Evolutionary conservation across 768 basidiomycete species (phyloP).

Genomic region (Mycena chlorophos): DNA sequence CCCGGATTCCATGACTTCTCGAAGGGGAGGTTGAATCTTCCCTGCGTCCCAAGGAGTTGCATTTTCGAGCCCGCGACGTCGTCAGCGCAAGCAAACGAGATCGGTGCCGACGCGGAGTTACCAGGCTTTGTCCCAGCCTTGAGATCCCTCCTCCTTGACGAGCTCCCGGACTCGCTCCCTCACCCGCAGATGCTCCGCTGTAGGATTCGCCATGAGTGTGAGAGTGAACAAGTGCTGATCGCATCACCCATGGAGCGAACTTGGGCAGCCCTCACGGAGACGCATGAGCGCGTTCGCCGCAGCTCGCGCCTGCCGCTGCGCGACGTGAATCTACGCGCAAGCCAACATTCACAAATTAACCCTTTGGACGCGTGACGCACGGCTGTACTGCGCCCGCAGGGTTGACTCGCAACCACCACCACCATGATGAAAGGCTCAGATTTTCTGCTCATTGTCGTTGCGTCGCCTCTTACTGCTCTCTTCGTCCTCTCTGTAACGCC

Average conservation of each 20-base stretch:
- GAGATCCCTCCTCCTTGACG: conserved; percentile 20
- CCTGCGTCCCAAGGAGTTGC: conserved; percentile 68
- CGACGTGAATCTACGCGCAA: too few relatives aligned
- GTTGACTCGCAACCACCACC: not conserved
- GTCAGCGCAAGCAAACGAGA: not conserved
- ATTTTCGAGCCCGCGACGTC: conserved; percentile 1
- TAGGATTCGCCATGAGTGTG: not conserved
- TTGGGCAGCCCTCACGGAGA: too few relatives aligned
- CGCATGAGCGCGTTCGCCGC: too few relatives aligned
- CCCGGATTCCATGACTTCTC: conserved; percentile 48
- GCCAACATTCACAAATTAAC: too few relatives aligned
- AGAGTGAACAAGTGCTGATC: too few relatives aligned
- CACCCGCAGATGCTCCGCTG: conserved; percentile 4
- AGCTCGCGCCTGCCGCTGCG: too few relatives aligned
- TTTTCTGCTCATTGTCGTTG: conserved; percentile 55
- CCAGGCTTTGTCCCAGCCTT: conserved; percentile 24
- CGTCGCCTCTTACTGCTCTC: conserved; percentile 8
- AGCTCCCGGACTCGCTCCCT: conserved; percentile 1
- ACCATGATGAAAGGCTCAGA: conserved; percentile 48
- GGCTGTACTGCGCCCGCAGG: not conserved
- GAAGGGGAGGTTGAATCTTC: conserved; percentile 53
- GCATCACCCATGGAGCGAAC: too few relatives aligned
- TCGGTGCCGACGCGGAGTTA: not conserved
- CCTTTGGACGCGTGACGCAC: too few relatives aligned
- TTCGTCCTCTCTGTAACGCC: not conserved